phyloP scores from a whole-genome alignment of 169 alveolate species.

The Plasmodium vivax region DNA sequence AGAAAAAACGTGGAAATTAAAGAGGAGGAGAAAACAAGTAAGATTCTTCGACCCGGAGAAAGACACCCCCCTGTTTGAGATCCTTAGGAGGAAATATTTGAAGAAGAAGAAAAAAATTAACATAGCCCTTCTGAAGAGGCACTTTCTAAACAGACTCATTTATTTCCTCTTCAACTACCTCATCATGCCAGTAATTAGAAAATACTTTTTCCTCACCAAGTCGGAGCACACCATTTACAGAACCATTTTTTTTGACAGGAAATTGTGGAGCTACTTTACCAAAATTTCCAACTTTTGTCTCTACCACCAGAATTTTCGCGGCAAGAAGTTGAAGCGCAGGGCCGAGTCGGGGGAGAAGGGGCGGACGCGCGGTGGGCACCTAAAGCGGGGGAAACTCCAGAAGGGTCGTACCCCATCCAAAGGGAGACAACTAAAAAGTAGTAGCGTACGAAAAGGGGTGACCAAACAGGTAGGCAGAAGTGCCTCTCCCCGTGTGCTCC shows the following conservation, averaged over 20 bases:
- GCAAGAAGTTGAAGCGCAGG: conserved; percentile 37
- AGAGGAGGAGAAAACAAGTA: not conserved
- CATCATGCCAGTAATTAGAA: conserved; percentile 63
- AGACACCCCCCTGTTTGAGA: not conserved
- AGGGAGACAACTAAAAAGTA: not conserved
- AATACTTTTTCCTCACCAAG: conserved; percentile 59
- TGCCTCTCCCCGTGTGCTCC: not conserved
- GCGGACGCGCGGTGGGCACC: not conserved
- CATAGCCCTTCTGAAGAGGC: conserved; percentile 44
- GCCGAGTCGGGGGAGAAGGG: not conserved
- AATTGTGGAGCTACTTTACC: conserved; percentile 58
- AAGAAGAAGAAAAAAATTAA: conserved; percentile 39
- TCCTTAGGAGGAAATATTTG: conserved; percentile 10
- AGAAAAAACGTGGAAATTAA: not conserved
- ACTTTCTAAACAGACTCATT: conserved; percentile 50
- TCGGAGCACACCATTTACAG: conserved; percentile 69
- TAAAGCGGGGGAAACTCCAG: not conserved
- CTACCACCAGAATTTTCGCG: conserved; percentile 47
- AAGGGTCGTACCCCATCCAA: not conserved
- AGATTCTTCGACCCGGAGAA: not conserved
- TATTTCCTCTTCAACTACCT: conserved; percentile 71
- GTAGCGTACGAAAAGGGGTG: not conserved
- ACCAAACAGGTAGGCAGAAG: not conserved
- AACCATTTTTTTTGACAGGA: conserved; percentile 59
- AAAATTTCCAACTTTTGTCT: conserved; percentile 63